Base-by-base conservation (phyloP, 2,329 filamentous ascomycete species). In the Fusarium guadeloupense region DNA sequence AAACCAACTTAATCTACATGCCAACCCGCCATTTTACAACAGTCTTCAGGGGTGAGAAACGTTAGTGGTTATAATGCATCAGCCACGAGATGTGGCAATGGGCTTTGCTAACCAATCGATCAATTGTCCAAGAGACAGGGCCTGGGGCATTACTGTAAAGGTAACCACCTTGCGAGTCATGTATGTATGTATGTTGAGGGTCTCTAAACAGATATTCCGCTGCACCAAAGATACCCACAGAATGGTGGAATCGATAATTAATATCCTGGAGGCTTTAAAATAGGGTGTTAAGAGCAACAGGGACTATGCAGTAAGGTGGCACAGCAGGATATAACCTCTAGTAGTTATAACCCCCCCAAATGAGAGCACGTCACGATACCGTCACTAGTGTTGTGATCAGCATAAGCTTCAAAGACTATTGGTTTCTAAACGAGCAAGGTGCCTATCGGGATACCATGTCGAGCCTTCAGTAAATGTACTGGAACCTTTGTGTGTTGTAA, bases 331-430 rank as follows among this genome's bases (percentile, higher is more conserved):
- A 44, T 20, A 26, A 9, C 19, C 14, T 10, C 13, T 20, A 37
- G 7, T 13, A 28, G 26, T 25, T 44, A 17, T 45, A 34, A 21
- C 12, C n/a, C n/a, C 10, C 9, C 17, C 21, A 25, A 35, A 17
- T 35, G 17, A 51, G 35, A 23, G 28, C 14, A 37, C 54, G 39
- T 45, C 54, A 58, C 33, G 16, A 4, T 44, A 17, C 13, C 25
- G 40, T 53, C 39, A 53, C 37, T 39, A 12, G 23, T 35, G 40
- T 37, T 23, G 21, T 16, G 46, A 59, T 53, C 45, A 19, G 23
- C 54, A 19, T 13, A 10, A n/a, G 6, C 10, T 4, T 16, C 9
- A 19, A 16, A 13, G 10, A 23, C 28, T 13, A 53, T 59, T 58
- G 55, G 55, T 6, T 23, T 7, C 20, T 19, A 17, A 20, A 7